phyloP scores from a whole-genome alignment of 306 rosid genomes.

The Vigna hirtella region DNA sequence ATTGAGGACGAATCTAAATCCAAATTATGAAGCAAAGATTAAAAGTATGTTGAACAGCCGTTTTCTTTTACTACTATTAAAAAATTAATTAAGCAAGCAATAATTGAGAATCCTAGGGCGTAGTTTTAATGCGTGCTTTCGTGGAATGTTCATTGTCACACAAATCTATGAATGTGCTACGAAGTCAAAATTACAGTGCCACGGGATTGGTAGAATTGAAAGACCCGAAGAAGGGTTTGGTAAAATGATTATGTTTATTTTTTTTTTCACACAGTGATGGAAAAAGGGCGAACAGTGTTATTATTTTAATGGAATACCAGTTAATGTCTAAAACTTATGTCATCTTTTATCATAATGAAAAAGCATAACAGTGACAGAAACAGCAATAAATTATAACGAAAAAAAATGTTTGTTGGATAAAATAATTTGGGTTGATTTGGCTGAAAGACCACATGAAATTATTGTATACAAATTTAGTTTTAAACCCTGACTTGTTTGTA shows the following conservation, averaged over 20 bases:
- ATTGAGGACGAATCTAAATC: neutral
- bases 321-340: no score
- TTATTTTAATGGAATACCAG: neutral
- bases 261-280: neutral
- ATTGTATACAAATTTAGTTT: no score
- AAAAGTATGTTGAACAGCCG: neutral
- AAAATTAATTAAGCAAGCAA: neutral
- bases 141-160: conserved; percentile 34
- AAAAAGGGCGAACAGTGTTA: neutral
- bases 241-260: neutral
- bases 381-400: no score
- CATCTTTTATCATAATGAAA: no score
- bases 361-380: no score
- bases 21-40: neutral
- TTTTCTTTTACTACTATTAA: neutral
- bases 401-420: no score
- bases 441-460: no score
- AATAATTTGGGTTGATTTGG: no score
- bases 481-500: no score
- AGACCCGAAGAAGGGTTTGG: neutral
- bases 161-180: neutral
- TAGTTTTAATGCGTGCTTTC: conserved; percentile 11
- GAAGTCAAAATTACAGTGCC: conserved; percentile 5
- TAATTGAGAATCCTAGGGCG: neutral
- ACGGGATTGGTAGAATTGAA: neutral